Evolutionary conservation across 2,329 filamentous ascomycete species (phyloP).

Genomic region (Neoarthrinium moseri): DNA sequence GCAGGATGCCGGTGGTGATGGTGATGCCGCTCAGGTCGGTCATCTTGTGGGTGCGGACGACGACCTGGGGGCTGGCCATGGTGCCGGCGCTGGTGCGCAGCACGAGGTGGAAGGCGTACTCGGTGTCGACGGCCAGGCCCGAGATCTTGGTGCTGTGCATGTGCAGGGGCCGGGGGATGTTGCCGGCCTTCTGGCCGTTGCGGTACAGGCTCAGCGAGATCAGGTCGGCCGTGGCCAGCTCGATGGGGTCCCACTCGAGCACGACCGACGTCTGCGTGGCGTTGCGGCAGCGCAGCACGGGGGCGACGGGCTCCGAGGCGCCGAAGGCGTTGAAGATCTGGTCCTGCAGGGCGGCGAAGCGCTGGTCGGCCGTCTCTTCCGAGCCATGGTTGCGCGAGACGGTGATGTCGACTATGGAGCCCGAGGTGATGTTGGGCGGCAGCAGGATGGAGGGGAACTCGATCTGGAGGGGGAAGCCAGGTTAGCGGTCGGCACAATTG

Average conservation of each 20-base stretch:
- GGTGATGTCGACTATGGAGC: slow-evolving; percentile 96
- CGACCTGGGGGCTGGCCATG: slow-evolving; percentile 77
- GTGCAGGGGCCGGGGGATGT: slow-evolving; percentile 81
- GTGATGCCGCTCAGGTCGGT: slow-evolving; percentile 95
- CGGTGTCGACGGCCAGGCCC: slow-evolving; percentile 91
- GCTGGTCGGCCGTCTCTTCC: slow-evolving; percentile 70
- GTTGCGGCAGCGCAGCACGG: slow-evolving; percentile 87
- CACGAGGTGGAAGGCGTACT: slow-evolving; percentile 91
- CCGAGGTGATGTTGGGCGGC: slow-evolving; percentile 90
- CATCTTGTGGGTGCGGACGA: slow-evolving; percentile 95
- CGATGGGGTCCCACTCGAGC: slow-evolving; percentile 95
- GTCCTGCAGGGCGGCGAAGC: slow-evolving; percentile 83
- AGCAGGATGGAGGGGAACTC: slow-evolving; percentile 98
- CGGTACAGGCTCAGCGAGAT: slow-evolving; percentile 88
- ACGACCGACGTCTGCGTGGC: slow-evolving; percentile 98
- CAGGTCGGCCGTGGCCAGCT: slow-evolving; percentile 87
- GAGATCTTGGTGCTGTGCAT: slow-evolving; percentile 97
- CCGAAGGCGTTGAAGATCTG: slow-evolving; percentile 88
- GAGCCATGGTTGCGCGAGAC: slow-evolving; percentile 83
- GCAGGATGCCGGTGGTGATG: slow-evolving; percentile 85
- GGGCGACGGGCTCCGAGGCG: slow-evolving; percentile 70
- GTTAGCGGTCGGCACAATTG: too few species aligned
- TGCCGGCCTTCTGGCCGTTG: slow-evolving; percentile 95
- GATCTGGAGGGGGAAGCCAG: slow-evolving; percentile 59
- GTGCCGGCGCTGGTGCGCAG: slow-evolving; percentile 89